A percentile compares a stretch with the other conserved stretches of the same genome.
phyloP scores from a whole-genome alignment of 2,329 filamentous ascomycete species.

The Mycocentrospora acerina region DNA sequence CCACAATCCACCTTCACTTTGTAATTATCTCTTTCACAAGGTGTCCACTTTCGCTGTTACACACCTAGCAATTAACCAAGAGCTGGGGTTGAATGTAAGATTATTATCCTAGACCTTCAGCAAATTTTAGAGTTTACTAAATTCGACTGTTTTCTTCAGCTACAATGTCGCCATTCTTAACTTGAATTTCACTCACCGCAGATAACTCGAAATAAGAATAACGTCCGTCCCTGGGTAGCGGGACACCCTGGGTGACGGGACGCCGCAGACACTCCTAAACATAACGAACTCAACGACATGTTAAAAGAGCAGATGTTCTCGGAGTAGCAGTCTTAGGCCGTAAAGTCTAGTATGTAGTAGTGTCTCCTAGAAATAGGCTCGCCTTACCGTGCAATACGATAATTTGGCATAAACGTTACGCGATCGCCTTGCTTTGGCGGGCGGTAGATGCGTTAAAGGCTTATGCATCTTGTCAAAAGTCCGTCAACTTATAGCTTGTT shows the following conservation, averaged over 20 bases:
- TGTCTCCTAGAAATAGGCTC: neutral
- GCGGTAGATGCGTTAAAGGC: neutral
- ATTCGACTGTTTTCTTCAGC: too few species aligned
- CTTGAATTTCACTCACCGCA: too few species aligned
- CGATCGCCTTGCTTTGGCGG: slow-evolving; percentile 1
- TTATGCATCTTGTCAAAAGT: slow-evolving; percentile 1
- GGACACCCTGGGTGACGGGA: slow-evolving; percentile 1
- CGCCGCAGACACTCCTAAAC: slow-evolving; percentile 1
- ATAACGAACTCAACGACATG: neutral
- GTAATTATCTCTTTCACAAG: too few species aligned
- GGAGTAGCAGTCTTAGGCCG: neutral
- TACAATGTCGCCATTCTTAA: too few species aligned
- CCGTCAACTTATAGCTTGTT: neutral
- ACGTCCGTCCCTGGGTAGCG: slow-evolving; percentile 1
- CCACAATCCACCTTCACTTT: too few species aligned
- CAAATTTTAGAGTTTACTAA: too few species aligned
- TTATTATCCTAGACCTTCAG: too few species aligned
- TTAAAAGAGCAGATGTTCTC: neutral
- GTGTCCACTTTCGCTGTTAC: too few species aligned
- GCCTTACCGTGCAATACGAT: slow-evolving; percentile 1
- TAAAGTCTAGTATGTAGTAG: neutral
- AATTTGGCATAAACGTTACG: slow-evolving; percentile 2
- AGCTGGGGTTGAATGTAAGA: too few species aligned
- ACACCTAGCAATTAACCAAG: too few species aligned
- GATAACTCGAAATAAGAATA: too few species aligned